Percentiles rank a stretch among this genome's conserved stretches.
Conservation (phyloP, 2,329 filamentous ascomycete genomes). For the Lasiodiplodia gonubiensis region DNA sequence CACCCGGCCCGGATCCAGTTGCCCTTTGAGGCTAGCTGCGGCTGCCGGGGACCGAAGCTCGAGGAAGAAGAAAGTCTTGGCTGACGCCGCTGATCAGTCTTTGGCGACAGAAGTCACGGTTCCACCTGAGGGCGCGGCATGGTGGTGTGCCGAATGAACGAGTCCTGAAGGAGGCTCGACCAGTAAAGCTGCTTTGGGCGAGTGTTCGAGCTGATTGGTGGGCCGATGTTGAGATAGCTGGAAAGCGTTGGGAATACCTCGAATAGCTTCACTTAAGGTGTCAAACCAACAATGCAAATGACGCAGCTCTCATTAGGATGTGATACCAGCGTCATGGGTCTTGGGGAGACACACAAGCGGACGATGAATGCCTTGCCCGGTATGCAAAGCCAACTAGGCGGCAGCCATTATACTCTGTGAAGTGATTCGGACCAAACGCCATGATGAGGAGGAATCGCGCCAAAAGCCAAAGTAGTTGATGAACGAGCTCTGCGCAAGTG, state of each 20-base stretch:
- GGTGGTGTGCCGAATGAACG: neutral
- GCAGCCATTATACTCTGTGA: slow-evolving; percentile 4
- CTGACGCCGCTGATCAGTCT: neutral
- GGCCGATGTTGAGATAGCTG: neutral
- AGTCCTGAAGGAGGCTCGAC: neutral
- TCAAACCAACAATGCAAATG: neutral
- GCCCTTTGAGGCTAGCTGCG: slow-evolving; percentile 14
- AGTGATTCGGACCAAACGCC: neutral
- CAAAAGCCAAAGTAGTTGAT: neutral
- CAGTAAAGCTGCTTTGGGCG: neutral
- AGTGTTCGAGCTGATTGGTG: neutral
- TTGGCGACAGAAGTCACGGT: neutral
- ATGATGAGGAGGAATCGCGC: neutral
- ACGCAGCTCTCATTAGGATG: no score
- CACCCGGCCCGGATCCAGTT: slow-evolving; percentile 12
- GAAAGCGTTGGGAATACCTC: neutral
- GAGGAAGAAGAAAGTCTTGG: slow-evolving; percentile 1
- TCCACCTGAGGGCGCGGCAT: neutral
- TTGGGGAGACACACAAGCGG: neutral
- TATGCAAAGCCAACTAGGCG: neutral
- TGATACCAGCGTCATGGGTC: neutral
- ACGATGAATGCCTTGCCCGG: neutral
- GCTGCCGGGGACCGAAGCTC: slow-evolving; percentile 12
- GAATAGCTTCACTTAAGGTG: neutral
- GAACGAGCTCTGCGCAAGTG: slow-evolving; percentile 10